Evolutionary conservation across 2,329 filamentous ascomycete genomes (phyloP), one percentile per base, ranked within the genome.

Genomic region (Cladorrhinum sp.): DNA sequence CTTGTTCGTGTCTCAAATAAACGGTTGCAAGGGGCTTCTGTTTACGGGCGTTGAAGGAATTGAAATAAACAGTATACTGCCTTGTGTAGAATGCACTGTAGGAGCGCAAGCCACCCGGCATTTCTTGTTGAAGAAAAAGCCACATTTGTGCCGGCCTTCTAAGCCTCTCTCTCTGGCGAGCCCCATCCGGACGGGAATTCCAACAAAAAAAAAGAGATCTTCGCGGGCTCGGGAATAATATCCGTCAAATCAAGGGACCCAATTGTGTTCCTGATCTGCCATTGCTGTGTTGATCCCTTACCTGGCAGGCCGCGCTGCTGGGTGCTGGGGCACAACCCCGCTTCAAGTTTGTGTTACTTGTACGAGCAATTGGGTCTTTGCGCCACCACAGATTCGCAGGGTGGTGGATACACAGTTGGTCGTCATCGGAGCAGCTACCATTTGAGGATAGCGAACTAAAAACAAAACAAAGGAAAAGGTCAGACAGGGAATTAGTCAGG

Each of bases 231-330:
- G 42, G 42, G 10, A 46, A 46, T 46, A 46, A 46, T 16, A 16
- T 46, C 42, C 42, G 42, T 46, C 42, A 46, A 46, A 46, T 20
- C 42, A 46, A 46, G 42, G 42, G 42, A 36, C 42, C 42, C n/a
- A 46, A 21, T 12, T 46, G 49, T 14, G 49, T 51, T 51, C 49
- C 49, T 51, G 49, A 51, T 51, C 49, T 51, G 21, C 49, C 49
- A 24, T 26, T 18, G 3, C 21, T 26, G 49, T 18, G 14, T 21
- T 51, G 49, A 23, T 51, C 20, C 49, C 21, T 24, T 24, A 2
- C 49, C 24, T 28, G 49, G 42, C 42, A 8, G n/a, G 42, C 42
- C 18, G 42, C 8, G 42, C 42, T 46, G 42, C 42, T 46, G 42
- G 42, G 18, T 46, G 42, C 42, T 20, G 42, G 42, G 18, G 42